Evolutionary conservation across 2,329 filamentous ascomycete species (phyloP), one percentile per base, ranked within the genome.

Genomic region (Decorospora gaudefroyi): DNA sequence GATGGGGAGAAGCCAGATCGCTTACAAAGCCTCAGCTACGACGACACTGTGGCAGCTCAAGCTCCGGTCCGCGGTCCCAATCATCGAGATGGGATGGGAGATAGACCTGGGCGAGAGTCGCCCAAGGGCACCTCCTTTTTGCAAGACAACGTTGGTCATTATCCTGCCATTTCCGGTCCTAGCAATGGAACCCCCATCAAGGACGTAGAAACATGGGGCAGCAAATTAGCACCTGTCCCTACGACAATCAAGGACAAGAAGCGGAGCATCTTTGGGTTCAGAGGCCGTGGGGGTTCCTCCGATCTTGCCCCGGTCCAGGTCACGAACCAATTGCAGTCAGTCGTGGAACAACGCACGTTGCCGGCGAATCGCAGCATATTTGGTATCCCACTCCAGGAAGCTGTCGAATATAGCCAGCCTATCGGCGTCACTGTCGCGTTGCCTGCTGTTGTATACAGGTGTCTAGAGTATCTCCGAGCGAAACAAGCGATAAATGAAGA

Each of bases 391-490:
- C 74, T 99, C 38, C 83, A 83, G 6, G 92, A 97, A 62, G 93
- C 93, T 17, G 91, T 96, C 6, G 83, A 88, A 47, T 88, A 82
- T 65, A 91, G 88, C 58, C 79, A 84, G 9, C 91, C 90, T 0
- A 72, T 76, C 9, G 88, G 90, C 43, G 78, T 88, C 30, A 81
- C 84, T 48, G 83, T 90, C 5, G 85, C 87, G 18, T 75, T 99
- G 18, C 93, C 93, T 1, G 88, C 92, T 5, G 93, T 99, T 2
- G 89, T 97, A 6, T 99, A 95, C 72, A 86, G 93, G 44, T 96
- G 90, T 65, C 88, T 99, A 50, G 89, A 97, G 69, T 99, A 96
- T 68, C 79, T 99, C 12, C 86, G 89, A 55, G 80, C 83, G 5
- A 91, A 91, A 74, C 83, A 88, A 51, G 93, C 91, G 8, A 79